Evolutionary conservation across 495 filamentous ascomycete genomes (phyloP), one percentile per base, ranked within the genome.

Genomic region (Penicillium daleae): DNA sequence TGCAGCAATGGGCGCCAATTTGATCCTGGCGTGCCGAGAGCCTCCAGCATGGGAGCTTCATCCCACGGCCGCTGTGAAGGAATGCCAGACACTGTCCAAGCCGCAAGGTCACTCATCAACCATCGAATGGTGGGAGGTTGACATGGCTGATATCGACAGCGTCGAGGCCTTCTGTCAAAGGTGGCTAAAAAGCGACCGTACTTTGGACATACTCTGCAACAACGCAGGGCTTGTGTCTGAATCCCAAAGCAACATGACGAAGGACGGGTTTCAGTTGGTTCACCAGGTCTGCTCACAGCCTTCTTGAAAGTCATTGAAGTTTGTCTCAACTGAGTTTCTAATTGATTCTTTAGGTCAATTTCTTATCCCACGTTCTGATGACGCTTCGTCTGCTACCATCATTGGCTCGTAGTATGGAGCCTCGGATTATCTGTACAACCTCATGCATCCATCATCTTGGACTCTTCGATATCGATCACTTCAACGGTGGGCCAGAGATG

Each of bases 111-210:
- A 74, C 40, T 35, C 53, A 7, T 63, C 78, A 1, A 73, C 37
- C 0, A 78, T 79, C 19, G 76, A 85, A 35, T 80, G 82, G 44
- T 84, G 82, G 78, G 64, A 72, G 8, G 56, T 89, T 1, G 83
- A 87, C 51, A 79, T 87, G 72, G 71, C 68, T 13, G 69, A 72
- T 5, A 76, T 84, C 42, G 57, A 59, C 7, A 83, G 78, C 1
- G 68, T 85, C 13, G 73, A 80, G 27, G 68, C 69, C 0, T 86
- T 86, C 54, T 75, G 61, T 5, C 19, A 61, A 7, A 69, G 69
- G 24, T 74, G 71, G 71, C 4, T 70, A 13, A 7, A 39, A 9
- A 55, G 29, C 1, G 44, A 59, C 24, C 54, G 57, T 15, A 19
- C 65, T 19, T 32, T 74, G 32, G 69, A 74, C 44, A 56, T 74